Evolutionary conservation across 129 eudicot genomes (phyloP), one percentile per base, ranked within the genome.

Genomic region (Glebionis coronaria): DNA sequence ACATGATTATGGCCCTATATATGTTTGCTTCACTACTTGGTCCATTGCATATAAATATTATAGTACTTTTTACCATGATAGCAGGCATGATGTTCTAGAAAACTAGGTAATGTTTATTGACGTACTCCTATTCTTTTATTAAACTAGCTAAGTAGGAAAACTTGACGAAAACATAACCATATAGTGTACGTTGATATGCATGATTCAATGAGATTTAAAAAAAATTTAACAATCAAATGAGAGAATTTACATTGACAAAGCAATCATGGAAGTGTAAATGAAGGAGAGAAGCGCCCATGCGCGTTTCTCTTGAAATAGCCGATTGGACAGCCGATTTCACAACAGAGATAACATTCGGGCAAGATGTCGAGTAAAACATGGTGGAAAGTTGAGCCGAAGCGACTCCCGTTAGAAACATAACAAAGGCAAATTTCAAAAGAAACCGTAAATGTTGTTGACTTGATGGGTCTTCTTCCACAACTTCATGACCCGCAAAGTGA

Each of bases 221-320:
- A 3, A 12, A 2, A 3, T 44, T 44, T 10, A n/a, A 47, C 20
- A 20, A 50, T 2, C 6, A 9, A 27, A 63, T 23, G 51, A 49
- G 53, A 44, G 15, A 40, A 21, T 12, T 77, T 89, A 89, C 96
- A 28, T 89, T 85, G 53, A 86, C 94, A 66, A 86, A 89, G 81
- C 97, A 89, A 56, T 89, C 97, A 61, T 89, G 94, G 77, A 89
- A 89, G 76, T 83, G 85, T 21, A 86, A 27, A 25, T 94, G 94
- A 15, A 89, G 88, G 62, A 89, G 81, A 60, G 97, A 89, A 29
- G 97, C 97, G 0, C 97, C 97, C 84, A 23, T 23, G 1, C 25
- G 25, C 25, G 25, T 23, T 23, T 23, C 25, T 23, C 25, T 23
- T 23, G 25, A 56, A 23, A 88, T 74, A 2, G 93, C 96, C 13